Percentiles rank a stretch among this genome's conserved stretches.
phyloP scores from a whole-genome alignment of 768 basidiomycete species.

The Leccinum fibrillosum region DNA sequence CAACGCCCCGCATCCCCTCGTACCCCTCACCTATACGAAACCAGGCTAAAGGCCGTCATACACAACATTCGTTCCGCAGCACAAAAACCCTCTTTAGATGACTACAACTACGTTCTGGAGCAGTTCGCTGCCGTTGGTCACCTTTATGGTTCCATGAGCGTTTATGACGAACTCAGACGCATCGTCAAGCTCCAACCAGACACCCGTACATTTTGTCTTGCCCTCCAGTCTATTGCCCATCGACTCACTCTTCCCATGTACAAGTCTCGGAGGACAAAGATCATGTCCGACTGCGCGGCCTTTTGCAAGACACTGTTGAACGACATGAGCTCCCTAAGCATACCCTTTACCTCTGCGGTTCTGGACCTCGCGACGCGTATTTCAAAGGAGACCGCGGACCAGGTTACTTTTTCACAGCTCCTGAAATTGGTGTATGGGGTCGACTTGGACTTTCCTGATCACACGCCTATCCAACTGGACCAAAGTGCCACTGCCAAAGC shows the following conservation, averaged over 20 bases:
- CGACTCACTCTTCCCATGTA: conserved; percentile 60
- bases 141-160: conserved; percentile 51
- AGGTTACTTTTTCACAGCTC: conserved; percentile 52
- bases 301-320: conserved; percentile 50
- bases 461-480: conserved; percentile 39
- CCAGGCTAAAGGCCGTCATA: conserved; percentile 64
- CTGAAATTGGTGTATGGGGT: conserved; percentile 72
- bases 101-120: conserved; percentile 72
- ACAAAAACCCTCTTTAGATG: conserved; percentile 47
- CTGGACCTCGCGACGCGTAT: conserved; percentile 69
- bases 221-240: conserved; percentile 68
- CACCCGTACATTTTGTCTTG: conserved; percentile 56
- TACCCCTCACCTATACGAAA: conserved; percentile 56
- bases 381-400: conserved; percentile 58
- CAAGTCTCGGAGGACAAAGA: conserved; percentile 30
- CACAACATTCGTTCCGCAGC: conserved; percentile 58
- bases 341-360: conserved; percentile 55
- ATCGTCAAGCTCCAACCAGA: conserved; percentile 43
- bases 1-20: conserved; percentile 34
- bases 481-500: conserved; percentile 2
- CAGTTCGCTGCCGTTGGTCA: conserved; percentile 80
- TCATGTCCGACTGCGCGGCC: conserved; percentile 42
- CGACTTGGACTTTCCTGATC: conserved; percentile 73
- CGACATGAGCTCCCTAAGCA: conserved; percentile 51
- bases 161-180: conserved; percentile 56